Conservation (phyloP, 306 rosid species). For the Vigna radiata region DNA sequence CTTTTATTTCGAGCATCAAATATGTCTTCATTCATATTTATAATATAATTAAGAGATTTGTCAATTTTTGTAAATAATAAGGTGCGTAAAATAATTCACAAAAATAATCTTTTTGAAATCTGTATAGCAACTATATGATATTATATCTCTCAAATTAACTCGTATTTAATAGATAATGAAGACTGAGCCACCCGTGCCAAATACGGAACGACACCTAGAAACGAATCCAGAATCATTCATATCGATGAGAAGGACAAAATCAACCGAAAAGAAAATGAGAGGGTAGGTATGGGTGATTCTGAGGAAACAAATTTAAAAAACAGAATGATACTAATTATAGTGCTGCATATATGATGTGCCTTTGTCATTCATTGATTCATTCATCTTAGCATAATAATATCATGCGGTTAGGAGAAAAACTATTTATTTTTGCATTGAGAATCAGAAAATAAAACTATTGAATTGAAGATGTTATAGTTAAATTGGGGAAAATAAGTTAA, state of each 20-base stretch:
- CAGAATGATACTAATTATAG: not conserved
- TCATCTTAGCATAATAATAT: not conserved
- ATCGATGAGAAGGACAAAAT: not conserved
- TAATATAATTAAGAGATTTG: not conserved
- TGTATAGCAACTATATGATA: too few relatives aligned
- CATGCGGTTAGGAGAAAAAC: not conserved
- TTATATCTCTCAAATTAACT: too few relatives aligned
- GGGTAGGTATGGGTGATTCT: not conserved
- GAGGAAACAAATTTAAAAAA: not conserved
- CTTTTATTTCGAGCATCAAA: not conserved
- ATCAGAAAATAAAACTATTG: not conserved
- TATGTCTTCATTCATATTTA: not conserved
- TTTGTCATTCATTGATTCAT: not conserved
- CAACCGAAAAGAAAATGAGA: not conserved
- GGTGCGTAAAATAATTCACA: not conserved
- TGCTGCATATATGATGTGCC: not conserved
- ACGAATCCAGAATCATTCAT: constrained; percentile 20
- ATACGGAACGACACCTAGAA: not conserved
- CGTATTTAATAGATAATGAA: too few relatives aligned
- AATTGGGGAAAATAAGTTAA: not conserved
- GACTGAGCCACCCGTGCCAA: too few relatives aligned
- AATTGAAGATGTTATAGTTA: not conserved
- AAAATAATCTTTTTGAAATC: not conserved
- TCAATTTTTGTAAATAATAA: not conserved
- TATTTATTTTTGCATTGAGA: not conserved